Percentiles rank a stretch among this genome's conserved stretches.
phyloP scores from a whole-genome alignment of 768 basidiomycete genomes.

The Amanita pallidorosea region DNA sequence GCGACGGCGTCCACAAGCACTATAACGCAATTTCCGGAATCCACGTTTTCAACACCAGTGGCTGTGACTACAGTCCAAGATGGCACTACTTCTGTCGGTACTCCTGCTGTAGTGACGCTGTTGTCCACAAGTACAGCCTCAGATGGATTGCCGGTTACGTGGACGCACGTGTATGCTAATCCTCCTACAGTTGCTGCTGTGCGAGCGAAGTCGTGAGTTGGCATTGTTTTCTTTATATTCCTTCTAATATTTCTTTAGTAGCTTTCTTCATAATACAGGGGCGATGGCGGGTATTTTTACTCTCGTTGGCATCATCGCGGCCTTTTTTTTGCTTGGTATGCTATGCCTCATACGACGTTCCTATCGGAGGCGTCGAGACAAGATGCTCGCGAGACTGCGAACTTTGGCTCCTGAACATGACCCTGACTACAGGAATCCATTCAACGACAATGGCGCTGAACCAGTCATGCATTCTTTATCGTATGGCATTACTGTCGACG shows the following conservation, averaged over 20 bases:
- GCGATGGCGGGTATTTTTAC: slow-evolving; percentile 71
- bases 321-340: slow-evolving; percentile 33
- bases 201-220: slow-evolving; percentile 8
- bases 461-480: not conserved
- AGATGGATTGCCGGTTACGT: slow-evolving; percentile 32
- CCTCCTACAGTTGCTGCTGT: slow-evolving; percentile 19
- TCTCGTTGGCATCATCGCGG: slow-evolving; percentile 46
- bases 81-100: slow-evolving; percentile 12
- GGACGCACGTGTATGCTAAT: slow-evolving; percentile 45
- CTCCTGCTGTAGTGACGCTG: slow-evolving; percentile 36
- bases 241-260: slow-evolving; percentile 13
- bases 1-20: slow-evolving; percentile 28
- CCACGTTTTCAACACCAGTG: slow-evolving; percentile 33
- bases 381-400: slow-evolving; percentile 26
- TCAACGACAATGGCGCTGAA: not conserved
- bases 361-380: slow-evolving; percentile 24
- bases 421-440: not conserved
- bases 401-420: slow-evolving; percentile 16
- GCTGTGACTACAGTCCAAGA: slow-evolving; percentile 28
- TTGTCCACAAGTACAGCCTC: slow-evolving; percentile 33
- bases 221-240: not conserved
- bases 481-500: not conserved
- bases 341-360: slow-evolving; percentile 32
- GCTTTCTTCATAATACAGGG: slow-evolving; percentile 57
- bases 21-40: slow-evolving; percentile 26